Base-by-base conservation (phyloP, 352 stramenopile species). In the Pythium folliculosum region DNA sequence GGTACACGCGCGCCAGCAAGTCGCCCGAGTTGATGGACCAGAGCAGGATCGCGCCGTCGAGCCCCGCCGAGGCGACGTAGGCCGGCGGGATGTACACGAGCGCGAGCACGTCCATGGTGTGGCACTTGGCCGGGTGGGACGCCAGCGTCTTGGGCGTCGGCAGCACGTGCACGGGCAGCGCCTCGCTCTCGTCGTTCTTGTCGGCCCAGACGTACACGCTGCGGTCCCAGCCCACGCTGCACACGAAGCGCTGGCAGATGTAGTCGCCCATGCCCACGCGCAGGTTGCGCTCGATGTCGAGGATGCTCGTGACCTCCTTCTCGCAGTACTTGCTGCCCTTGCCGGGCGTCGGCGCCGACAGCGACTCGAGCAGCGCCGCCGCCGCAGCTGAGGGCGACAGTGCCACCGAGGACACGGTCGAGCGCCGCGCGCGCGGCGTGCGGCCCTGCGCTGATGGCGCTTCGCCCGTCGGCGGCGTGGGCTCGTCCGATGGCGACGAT, bases 211-310 rank as follows among this genome's bases (percentile, higher is more conserved):
- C 72, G 53, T 90, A 94, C 17, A 96, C 71, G 22, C 77, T 76
- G n/a, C 83, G 81, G 61, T 95, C 88, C 88, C 88, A 96, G 21
- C 88, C 88, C 1, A 91, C 82, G 43, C 79, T 90, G n/a, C 81
- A 90, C 50, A 93, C 83, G 50, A 91, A 90, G 30, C 84, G 74
- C 67, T 93, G 84, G 59, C 84, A 93, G 55, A 90, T 89, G 65
- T 86, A 93, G 69, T 93, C 81, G 22, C 82, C 84, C 84, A 93
- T 93, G 43, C 84, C 84, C 17, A 93, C 84, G 5, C 82, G 81
- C 35, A 93, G 59, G 49, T 91, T 93, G 27, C 84, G 81, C 57
- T 93, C 84, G 43, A 91, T 90, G 53, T 89, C 78, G 32, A 95
- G 67, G 8, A 96, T 92, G 70, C 72, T 89, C 10, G 90, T 96